Evolutionary conservation across 2,329 filamentous ascomycete genomes (phyloP), one percentile per base, ranked within the genome.

Genomic region (Neopestalotiopsis rosae): DNA sequence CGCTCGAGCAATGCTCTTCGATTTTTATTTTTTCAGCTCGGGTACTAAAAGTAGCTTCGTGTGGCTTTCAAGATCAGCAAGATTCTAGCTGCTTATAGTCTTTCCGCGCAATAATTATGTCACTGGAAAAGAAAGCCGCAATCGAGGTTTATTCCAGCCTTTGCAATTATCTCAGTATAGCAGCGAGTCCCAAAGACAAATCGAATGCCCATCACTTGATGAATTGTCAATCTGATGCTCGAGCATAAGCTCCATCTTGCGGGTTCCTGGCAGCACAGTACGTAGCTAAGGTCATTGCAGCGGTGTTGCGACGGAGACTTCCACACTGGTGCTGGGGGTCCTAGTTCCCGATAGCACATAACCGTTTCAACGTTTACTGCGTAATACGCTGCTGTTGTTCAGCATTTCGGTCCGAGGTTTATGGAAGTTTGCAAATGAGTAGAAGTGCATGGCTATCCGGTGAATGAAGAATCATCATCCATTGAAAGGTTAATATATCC

Each of bases 261-360:
- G 62, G 14, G 30, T 32, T 56, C 14, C 42, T 12, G 65, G 42
- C 32, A 67, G 65, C 65, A 61, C 38, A 67, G 65, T 67, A 28
- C 24, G 24, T 28, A 67, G 65, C 65, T 49, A 24, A 24, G 45
- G 10, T 66, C 65, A n/a, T 34, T 59, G 58, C 24, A 28, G 30
- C 24, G 52, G 45, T 13, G 10, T 45, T 66, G 20, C 42, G 52
- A 59, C 30, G 64, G 42, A 56, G 24, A 24, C 58, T 56, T 38
- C 32, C 17, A 61, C 34, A 52, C n/a, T 40, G n/a, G 7, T 17
- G 5, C 45, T 38, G 10, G 28, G 24, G 42, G 38, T 40, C 38
- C n/a, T 10, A 42, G 30, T 63, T 40, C 38, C 13, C 12, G 24
- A 17, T 32, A 28, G 38, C 14, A n/a, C 62, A 62, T 14, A 17